Base-by-base conservation (phyloP, 495 filamentous ascomycete species). In the Aspergillus biplanus region DNA sequence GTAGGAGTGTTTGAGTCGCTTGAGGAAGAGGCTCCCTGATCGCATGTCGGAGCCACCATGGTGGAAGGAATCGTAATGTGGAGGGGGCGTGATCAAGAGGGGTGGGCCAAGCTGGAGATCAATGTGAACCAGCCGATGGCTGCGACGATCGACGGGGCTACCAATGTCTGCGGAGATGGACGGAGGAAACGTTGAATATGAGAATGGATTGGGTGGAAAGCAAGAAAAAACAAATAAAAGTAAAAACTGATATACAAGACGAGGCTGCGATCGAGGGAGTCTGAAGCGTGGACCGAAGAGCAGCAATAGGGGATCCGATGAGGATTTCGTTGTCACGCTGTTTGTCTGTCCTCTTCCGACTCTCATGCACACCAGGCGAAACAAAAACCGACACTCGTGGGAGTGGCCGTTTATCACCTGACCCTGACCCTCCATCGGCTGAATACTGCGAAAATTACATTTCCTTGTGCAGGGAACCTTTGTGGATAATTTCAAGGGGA, bases 91-190 rank as follows among this genome's bases (percentile, higher is more conserved):
- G 21, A 50, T 50, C 9, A 16, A 9, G 48, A 21, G 13, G 50
- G 32, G 50, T 53, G 50, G 50, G 50, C 50, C 50, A 53, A 53
- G 50, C 21, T 27, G 21, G 21, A 27, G 21, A 50, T 50, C 48
- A 4, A 9, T 50, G 18, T 16, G 48, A 50, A 27, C 48, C 39
- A 44, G 46, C n/a, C 46, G 15, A 49, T 49, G 46, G 18, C 46
- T 18, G 46, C 46, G 13, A n/a, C 16, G 46, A 49, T 49, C 46
- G 15, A 9, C n/a, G 46, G 18, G 46, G 46, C 46, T 8, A 21
- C 15, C 7, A 18, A 49, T 16, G 18, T 16, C 6, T n/a, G n/a
- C 11, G 39, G 39, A 44, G n/a, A 44, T 9, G 39, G 39, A 44
- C n/a, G 39, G 39, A 6, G 39, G n/a, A 44, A 44, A 44, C 4